Evolutionary conservation across 176 grass and related monocot genomes (phyloP).

Genomic region (Bonia amplexicaulis): DNA sequence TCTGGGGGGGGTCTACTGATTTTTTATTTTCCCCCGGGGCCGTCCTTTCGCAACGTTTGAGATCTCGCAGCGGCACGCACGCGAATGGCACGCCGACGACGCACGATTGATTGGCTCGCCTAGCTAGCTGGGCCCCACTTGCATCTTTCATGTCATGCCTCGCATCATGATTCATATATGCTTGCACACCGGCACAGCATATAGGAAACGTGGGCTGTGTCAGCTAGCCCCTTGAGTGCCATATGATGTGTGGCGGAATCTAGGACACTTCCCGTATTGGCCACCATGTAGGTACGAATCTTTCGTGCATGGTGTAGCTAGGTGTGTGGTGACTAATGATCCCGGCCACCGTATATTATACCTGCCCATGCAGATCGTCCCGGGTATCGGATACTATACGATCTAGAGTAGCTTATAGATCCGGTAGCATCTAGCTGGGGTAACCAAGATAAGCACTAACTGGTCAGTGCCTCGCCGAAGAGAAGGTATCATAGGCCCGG

Average conservation of each 20-base stretch:
- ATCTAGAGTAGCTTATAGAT: neutral
- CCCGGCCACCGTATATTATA: neutral
- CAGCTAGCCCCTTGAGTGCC: neutral
- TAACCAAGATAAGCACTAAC: neutral
- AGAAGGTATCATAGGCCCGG: constrained; percentile 17
- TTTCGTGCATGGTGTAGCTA: neutral
- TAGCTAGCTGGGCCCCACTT: neutral
- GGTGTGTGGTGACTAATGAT: neutral
- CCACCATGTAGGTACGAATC: neutral
- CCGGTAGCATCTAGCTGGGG: constrained; percentile 30
- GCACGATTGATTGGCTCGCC: neutral
- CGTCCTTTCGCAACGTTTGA: neutral
- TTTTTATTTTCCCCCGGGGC: too few species aligned
- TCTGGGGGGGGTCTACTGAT: too few species aligned
- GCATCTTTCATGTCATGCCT: neutral
- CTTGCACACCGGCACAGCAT: neutral
- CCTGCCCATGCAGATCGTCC: neutral
- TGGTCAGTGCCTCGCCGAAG: constrained; percentile 5
- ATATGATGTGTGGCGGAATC: neutral
- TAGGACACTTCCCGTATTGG: constrained; percentile 5
- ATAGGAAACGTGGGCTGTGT: neutral
- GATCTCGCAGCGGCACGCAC: neutral
- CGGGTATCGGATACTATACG: neutral
- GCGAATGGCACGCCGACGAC: neutral
- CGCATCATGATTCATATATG: neutral